A percentile compares a stretch with the other conserved stretches of the same genome.
Evolutionary conservation across 2,329 filamentous ascomycete genomes (phyloP).

Genomic region (Colletotrichum ledebouriae): DNA sequence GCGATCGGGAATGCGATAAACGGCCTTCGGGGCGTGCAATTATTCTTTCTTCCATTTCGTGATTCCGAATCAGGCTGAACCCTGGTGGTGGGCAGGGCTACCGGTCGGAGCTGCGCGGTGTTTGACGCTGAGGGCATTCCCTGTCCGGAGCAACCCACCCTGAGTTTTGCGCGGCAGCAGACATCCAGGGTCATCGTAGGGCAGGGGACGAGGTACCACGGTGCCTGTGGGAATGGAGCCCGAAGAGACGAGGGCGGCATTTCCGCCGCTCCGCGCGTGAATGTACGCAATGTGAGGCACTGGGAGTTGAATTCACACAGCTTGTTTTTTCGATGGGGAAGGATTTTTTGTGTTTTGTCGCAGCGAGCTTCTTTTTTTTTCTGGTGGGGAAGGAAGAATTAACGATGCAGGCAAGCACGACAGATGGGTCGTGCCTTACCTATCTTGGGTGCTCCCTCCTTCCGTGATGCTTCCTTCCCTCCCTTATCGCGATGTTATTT

Average conservation of each 20-base stretch:
- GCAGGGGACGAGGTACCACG: constrained; percentile 9
- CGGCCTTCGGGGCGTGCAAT: background rate
- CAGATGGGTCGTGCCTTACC: too few relatives aligned
- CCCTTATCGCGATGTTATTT: too few relatives aligned
- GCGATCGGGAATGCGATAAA: background rate
- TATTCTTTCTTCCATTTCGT: background rate
- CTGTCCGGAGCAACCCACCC: constrained; percentile 18
- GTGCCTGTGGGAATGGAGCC: constrained; percentile 18
- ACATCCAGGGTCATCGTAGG: background rate
- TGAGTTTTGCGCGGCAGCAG: constrained; percentile 1
- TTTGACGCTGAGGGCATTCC: constrained; percentile 31
- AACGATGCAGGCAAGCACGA: background rate
- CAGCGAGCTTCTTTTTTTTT: background rate
- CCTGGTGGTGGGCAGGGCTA: constrained; percentile 1
- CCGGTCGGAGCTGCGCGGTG: constrained; percentile 8
- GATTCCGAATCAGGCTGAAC: constrained; percentile 13
- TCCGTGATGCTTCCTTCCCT: too few relatives aligned
- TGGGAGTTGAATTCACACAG: constrained; percentile 7
- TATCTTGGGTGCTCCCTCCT: too few relatives aligned
- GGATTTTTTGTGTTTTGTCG: constrained; percentile 3
- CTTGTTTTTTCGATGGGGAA: constrained; percentile 23
- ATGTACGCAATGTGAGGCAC: constrained; percentile 30
- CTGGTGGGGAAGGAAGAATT: background rate
- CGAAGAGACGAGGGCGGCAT: constrained; percentile 13
- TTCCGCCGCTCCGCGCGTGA: too few relatives aligned